Base-by-base conservation (phyloP, 2,329 filamentous ascomycete genomes). In the Seiridium cupressi region DNA sequence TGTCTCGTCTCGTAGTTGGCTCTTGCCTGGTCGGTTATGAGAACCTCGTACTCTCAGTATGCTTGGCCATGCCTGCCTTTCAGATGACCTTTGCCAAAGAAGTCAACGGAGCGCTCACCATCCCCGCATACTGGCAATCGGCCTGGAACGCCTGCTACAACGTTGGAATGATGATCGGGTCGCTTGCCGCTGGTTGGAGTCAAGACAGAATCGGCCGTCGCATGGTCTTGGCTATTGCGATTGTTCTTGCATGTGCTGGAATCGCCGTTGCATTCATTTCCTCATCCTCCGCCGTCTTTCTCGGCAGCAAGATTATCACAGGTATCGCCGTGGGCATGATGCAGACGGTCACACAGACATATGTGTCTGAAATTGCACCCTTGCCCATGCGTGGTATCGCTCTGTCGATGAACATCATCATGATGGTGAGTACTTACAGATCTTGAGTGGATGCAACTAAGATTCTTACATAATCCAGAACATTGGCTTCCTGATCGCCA, bases 91-190 rank as follows among this genome's bases (percentile, higher is more conserved):
- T 60, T 49, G 58, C 53, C 40, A 51, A 56, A 34, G 36, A 44
- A n/a, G 55, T 49, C 47, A 51, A 51, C 32, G 58, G 58, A n/a
- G 44, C 34, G 9, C 56, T 58, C 34, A 46, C 48, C n/a, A 66
- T 68, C 32, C 64, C 66, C 6, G 66, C 66, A 54, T 61, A 63
- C 49, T 68, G 66, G 66, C 65, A 68, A 40, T 64, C 64, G 10
- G 60, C 60, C 35, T 68, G 66, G 66, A 68, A 62, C 56, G 65
- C 65, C 11, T 59, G 57, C 47, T 65, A 64, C 55, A 64, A 67
- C 48, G 59, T 64, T 26, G 62, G 61, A 59, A 67, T 60, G 55
- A 60, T 65, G 57, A 35, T 66, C 5, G 65, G 66, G n/a, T 62
- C 63, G 3, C 46, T 64, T 7, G 32, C 47, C 7, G 61, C 63